Conservation (phyloP, 495 filamentous ascomycete species). For the Tuber indicum region DNA sequence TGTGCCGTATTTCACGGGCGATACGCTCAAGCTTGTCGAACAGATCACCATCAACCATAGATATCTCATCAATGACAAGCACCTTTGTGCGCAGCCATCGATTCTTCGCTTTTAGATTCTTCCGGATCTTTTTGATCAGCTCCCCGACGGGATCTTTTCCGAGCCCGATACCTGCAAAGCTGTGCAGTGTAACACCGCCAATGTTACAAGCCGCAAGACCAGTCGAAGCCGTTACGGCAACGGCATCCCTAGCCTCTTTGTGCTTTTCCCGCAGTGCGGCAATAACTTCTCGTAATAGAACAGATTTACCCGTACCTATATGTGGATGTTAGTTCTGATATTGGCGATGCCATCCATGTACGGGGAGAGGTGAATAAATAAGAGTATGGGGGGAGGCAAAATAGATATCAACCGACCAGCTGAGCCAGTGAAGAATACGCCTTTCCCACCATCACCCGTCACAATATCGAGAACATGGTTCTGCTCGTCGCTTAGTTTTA, state of each 20-base stretch:
- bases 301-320: constrained; percentile 78
- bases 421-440: constrained; percentile 96
- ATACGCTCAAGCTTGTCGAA: constrained; percentile 94
- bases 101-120: constrained; percentile 75
- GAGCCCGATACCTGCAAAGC: constrained; percentile 89
- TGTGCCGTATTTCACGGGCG: constrained; percentile 66
- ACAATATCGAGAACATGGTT: constrained; percentile 73
- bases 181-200: constrained; percentile 90
- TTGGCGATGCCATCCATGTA: background rate
- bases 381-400: background rate
- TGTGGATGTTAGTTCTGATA: constrained; percentile 9
- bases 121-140: constrained; percentile 84
- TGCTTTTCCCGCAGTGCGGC: constrained; percentile 67
- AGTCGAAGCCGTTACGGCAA: constrained; percentile 92
- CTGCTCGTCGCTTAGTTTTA: constrained; percentile 73
- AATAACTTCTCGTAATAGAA: constrained; percentile 88
- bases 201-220: constrained; percentile 96
- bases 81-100: constrained; percentile 84
- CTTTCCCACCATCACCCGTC: constrained; percentile 60
- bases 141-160: constrained; percentile 80
- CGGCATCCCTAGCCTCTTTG: constrained; percentile 63
- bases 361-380: background rate
- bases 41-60: constrained; percentile 95
- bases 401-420: constrained; percentile 53
- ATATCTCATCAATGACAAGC: constrained; percentile 89